Evolutionary conservation across 2,329 filamentous ascomycete species (phyloP), one percentile per base, ranked within the genome.

Genomic region (Endoconidiophora polonica): DNA sequence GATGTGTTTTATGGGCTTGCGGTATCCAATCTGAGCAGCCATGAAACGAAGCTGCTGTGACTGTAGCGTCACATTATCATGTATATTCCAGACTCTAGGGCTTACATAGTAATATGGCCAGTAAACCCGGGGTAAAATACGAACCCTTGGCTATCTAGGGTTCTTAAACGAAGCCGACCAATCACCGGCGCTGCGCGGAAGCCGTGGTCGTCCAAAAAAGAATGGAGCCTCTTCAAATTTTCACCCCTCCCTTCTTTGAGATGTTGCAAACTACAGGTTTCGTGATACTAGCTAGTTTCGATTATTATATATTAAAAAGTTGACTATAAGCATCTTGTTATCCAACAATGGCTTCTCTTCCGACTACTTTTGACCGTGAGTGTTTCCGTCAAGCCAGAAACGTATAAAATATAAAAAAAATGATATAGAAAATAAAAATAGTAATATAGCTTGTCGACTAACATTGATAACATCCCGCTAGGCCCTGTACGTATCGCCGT

Each of bases 401-500:
- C 5, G 12, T 29, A 29, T 33, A 33, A 14, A 44, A 46, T 36
- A 36, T 18, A 20, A 3, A 45, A 16, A 7, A 7, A 36, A 3
- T 5, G 18, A 3, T 14, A 37, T 1, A 12, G n/a, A 46, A 18
- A 9, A 12, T 23, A 33, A 10, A 39, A 45, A 10, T 7, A 40
- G 9, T 9, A 33, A 49, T 14, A 37, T 22, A 26, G 12, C 46
- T 39, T 23, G 9, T 46, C 51, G 48, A 54, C 48, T 50, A 40
- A 48, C 48, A 10, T 33, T 33, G 7, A 9, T 29, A 5, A 29
- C 7, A 10, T 33, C 44, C 44, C 29, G 22, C 36, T 38, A 83
- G 80, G 72, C 49, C 75, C 80, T 49, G 80, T 93, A 59, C 77
- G 80, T 58, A 91, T 95, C 61, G 90, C 83, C 63, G 83, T 94